Percentiles rank a stretch among this genome's conserved stretches.
Conservation (phyloP, 1,284 basidiomycete genomes). For the Cryptococcus sp. region DNA sequence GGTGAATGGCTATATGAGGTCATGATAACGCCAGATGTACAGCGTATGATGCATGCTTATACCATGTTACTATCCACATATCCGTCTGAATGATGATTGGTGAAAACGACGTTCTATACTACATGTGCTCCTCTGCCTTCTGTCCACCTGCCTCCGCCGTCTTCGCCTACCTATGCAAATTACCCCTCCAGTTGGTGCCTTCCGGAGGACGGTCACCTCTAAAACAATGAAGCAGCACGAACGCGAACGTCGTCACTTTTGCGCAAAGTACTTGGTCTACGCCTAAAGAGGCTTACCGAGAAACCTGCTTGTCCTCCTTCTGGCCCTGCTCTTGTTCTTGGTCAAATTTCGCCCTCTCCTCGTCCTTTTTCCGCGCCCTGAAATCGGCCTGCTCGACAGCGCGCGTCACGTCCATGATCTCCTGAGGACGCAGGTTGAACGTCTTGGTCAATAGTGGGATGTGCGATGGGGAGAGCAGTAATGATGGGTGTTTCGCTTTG, state of each 20-base stretch:
- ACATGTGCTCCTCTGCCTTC: no score
- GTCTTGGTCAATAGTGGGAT: slow-evolving; percentile 43
- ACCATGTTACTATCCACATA: no score
- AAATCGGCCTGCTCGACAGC: slow-evolving; percentile 54
- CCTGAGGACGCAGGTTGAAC: slow-evolving; percentile 48
- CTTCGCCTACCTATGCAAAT: slow-evolving; percentile 25
- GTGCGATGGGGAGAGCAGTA: slow-evolving; percentile 36
- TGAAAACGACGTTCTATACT: no score
- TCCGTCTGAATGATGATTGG: no score
- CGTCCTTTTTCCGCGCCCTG: slow-evolving; percentile 32
- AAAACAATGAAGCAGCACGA: no score
- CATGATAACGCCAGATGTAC: no score
- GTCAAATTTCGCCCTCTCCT: slow-evolving; percentile 9
- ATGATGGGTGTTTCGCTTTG: slow-evolving; percentile 23
- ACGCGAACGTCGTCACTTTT: background rate
- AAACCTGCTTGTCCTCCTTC: slow-evolving; percentile 1
- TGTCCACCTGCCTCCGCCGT: background rate
- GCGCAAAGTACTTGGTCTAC: background rate
- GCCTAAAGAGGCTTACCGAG: background rate
- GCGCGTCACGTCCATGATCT: slow-evolving; percentile 52
- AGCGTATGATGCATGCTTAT: no score
- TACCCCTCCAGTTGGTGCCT: slow-evolving; percentile 28
- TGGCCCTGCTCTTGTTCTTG: slow-evolving; percentile 14
- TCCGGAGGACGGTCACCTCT: background rate
- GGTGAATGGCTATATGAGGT: no score